Evolutionary conservation across 2,329 filamentous ascomycete genomes (phyloP).

Genomic region (Botrytis elliptica): DNA sequence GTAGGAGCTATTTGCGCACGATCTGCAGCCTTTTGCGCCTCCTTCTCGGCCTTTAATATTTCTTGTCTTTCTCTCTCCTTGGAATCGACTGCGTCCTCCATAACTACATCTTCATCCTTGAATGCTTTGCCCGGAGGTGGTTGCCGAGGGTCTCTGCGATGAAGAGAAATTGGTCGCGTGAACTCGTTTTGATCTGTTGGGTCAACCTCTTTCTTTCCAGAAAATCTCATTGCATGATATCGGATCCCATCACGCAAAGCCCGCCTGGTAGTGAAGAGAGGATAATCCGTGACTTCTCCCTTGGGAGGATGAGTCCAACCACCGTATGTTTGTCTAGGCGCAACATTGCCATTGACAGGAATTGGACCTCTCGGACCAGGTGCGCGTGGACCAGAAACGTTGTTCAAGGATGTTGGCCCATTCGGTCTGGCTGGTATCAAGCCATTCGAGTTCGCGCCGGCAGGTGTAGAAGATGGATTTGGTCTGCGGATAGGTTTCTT

Average conservation of each 20-base stretch:
- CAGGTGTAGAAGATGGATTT: conserved; percentile 32
- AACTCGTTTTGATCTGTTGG: conserved; percentile 73
- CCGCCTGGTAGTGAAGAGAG: conserved; percentile 80
- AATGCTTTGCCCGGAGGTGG: conserved; percentile 61
- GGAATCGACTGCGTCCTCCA: conserved; percentile 48
- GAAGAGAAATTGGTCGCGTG: conserved; percentile 80
- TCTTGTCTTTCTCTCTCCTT: conserved; percentile 64
- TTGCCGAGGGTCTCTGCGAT: conserved; percentile 81
- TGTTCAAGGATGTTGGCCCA: conserved; percentile 21
- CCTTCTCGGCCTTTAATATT: conserved; percentile 72
- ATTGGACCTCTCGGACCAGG: conserved; percentile 34
- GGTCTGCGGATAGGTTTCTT: conserved; percentile 50
- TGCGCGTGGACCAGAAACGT: conserved; percentile 14
- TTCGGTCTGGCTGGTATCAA: conserved; percentile 10
- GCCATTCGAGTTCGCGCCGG: conserved; percentile 29
- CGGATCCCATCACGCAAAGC: conserved; percentile 76
- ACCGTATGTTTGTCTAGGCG: conserved; percentile 44
- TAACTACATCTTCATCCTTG: conserved; percentile 54
- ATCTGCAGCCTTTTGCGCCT: conserved; percentile 82
- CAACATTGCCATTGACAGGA: conserved; percentile 12
- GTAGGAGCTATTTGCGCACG: conserved; percentile 91
- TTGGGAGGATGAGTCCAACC: conserved; percentile 59
- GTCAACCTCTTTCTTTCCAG: conserved; percentile 62
- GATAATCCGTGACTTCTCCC: conserved; percentile 53
- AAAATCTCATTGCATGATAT: conserved; percentile 82